Evolutionary conservation across 257 asterid genomes (phyloP).

Genomic region (Striga asiatica): DNA sequence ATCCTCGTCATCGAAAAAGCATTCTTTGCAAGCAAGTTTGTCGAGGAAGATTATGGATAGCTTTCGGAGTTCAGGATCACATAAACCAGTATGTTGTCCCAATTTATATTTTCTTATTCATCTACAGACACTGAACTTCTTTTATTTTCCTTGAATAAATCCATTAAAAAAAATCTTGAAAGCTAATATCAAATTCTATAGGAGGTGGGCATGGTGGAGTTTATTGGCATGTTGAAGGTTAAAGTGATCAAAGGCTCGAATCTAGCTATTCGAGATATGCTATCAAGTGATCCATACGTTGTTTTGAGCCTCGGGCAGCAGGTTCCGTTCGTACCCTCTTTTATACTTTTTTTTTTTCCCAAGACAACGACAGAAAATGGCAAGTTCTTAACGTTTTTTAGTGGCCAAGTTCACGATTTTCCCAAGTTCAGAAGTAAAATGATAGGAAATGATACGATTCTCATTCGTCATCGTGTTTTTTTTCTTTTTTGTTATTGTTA

Average conservation of each 20-base stretch:
- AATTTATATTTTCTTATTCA: neutral
- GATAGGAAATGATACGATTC: too few species aligned
- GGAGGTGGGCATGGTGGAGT: constrained; percentile 94
- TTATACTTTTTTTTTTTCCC: neutral
- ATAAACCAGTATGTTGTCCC: constrained; percentile 41
- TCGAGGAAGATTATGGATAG: constrained; percentile 56
- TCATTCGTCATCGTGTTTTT: too few species aligned
- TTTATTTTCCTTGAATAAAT: neutral
- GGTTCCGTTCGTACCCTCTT: constrained; percentile 30
- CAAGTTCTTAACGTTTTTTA: neutral
- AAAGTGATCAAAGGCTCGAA: constrained; percentile 72
- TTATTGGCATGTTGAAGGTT: constrained; percentile 76
- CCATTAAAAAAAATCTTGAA: too few species aligned
- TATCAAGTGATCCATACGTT: constrained; percentile 93
- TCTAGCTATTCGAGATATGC: constrained; percentile 87
- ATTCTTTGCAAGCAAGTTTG: constrained; percentile 59
- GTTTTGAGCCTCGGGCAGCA: constrained; percentile 77
- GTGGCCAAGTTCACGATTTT: too few species aligned
- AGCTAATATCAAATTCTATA: constrained; percentile 13
- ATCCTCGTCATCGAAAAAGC: constrained; percentile 39
- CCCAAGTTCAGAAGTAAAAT: too few species aligned
- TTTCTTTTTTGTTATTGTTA: neutral
- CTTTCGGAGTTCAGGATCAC: constrained; percentile 54
- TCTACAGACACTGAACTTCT: neutral
- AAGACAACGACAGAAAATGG: neutral